These are phyloP conservation scores for Epichloe sp. DNA, from an alignment of 2,329 filamentous ascomycete genomes.

Conservation along the genomic window DNA sequence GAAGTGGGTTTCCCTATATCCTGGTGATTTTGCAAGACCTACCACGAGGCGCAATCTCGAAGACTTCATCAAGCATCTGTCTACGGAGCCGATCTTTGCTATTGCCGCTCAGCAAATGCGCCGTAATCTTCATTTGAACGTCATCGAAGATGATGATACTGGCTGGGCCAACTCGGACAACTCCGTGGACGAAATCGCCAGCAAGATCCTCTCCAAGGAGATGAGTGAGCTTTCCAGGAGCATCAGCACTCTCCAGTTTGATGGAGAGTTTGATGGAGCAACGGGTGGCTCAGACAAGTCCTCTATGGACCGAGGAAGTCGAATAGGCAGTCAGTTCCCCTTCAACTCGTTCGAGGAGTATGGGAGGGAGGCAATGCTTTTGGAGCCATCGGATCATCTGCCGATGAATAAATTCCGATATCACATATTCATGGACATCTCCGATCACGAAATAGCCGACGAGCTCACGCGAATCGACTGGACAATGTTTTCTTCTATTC, in stretches of 20 bases:
- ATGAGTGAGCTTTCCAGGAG: slow-evolving; percentile 26
- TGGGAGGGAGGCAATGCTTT: slow-evolving; percentile 58
- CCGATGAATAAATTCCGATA: slow-evolving; percentile 76
- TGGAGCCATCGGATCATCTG: slow-evolving; percentile 57
- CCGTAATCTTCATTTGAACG: slow-evolving; percentile 56
- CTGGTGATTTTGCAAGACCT: slow-evolving; percentile 79
- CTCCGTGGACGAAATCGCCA: slow-evolving; percentile 20
- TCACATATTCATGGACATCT: slow-evolving; percentile 76
- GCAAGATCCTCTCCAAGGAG: slow-evolving; percentile 24
- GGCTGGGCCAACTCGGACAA: slow-evolving; percentile 82
- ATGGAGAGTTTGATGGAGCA: slow-evolving; percentile 31
- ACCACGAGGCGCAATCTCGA: slow-evolving; percentile 59
- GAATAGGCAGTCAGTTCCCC: slow-evolving; percentile 33
- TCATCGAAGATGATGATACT: slow-evolving; percentile 79
- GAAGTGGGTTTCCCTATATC: slow-evolving; percentile 81
- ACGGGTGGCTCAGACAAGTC: slow-evolving; percentile 34
- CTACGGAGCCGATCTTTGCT: slow-evolving; percentile 67
- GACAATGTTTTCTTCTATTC: slow-evolving; percentile 94
- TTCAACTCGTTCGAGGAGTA: slow-evolving; percentile 65
- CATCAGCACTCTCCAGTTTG: slow-evolving; percentile 35
- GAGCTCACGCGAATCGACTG: slow-evolving; percentile 95
- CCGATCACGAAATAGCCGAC: slow-evolving; percentile 73
- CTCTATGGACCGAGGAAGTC: slow-evolving; percentile 25
- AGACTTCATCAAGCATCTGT: slow-evolving; percentile 63
- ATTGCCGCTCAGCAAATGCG: slow-evolving; percentile 78